These are phyloP conservation scores for Begonia masoniana DNA, from an alignment of 306 rosid species.

Conservation along the genomic window DNA sequence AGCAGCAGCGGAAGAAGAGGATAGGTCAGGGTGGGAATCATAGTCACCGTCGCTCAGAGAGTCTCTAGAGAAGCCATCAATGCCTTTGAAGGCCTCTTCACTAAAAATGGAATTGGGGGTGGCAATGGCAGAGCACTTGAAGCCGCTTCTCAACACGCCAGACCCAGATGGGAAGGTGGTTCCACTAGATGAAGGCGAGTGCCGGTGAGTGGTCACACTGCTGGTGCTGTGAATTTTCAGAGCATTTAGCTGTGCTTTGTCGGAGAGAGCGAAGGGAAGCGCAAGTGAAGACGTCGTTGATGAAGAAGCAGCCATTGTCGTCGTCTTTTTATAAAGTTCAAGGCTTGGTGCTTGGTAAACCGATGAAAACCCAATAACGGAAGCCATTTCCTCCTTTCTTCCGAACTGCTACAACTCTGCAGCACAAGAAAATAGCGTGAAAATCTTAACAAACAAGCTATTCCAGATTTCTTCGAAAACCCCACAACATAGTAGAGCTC, in stretches of 20 bases:
- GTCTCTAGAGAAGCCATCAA: constrained; percentile 35
- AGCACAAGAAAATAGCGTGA: neutral
- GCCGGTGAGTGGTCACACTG: constrained; percentile 6
- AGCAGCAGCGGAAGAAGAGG: constrained; percentile 4
- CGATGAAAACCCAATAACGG: constrained; percentile 55
- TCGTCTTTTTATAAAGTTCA: constrained; percentile 23
- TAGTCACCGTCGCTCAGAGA: constrained; percentile 14
- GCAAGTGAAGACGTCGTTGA: constrained; percentile 24
- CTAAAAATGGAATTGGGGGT: constrained; percentile 88
- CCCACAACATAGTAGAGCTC: no score
- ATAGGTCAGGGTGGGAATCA: constrained; percentile 19
- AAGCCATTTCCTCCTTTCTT: constrained; percentile 34
- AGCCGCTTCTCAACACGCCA: constrained; percentile 9
- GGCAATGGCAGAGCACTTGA: constrained; percentile 61
- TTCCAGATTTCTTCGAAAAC: neutral
- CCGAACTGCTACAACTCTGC: no score
- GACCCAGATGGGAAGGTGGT: neutral
- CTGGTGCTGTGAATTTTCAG: constrained; percentile 22
- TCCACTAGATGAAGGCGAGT: constrained; percentile 4
- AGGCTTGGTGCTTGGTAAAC: constrained; percentile 36
- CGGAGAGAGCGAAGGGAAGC: constrained; percentile 21
- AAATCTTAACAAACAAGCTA: neutral
- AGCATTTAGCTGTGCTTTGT: constrained; percentile 40
- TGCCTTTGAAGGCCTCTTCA: constrained; percentile 75
- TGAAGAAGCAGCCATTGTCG: constrained; percentile 10